Evolutionary conservation across 192 early-diverging fungal species (phyloP).

Genomic region (Gamsiella multidivaricata): DNA sequence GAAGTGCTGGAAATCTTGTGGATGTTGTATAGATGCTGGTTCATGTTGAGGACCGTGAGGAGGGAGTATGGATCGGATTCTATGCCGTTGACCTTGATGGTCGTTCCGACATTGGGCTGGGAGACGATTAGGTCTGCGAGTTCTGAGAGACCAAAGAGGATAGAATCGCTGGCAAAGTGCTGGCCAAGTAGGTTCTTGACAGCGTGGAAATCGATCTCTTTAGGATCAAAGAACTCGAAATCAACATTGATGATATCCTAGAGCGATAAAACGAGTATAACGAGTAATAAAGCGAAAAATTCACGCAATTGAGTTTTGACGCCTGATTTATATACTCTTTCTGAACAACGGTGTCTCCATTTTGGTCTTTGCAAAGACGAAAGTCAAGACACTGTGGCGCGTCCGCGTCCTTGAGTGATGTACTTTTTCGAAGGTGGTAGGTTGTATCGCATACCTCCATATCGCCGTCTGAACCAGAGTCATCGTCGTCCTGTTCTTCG

Average conservation of each 20-base stretch:
- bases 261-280: neutral
- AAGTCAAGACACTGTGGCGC: no score
- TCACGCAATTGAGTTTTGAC: no score
- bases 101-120: conserved; percentile 83
- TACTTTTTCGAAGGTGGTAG: no score
- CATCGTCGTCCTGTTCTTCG: conserved; percentile 34
- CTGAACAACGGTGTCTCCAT: no score
- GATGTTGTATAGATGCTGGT: conserved; percentile 61
- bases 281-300: neutral
- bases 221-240: conserved; percentile 96
- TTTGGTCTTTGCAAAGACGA: no score
- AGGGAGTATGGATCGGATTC: conserved; percentile 90
- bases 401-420: no score
- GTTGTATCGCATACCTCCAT: conserved; percentile 24
- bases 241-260: conserved; percentile 85
- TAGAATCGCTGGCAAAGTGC: conserved; percentile 83
- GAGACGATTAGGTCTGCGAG: conserved; percentile 85
- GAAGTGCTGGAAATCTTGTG: conserved; percentile 11
- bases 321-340: no score
- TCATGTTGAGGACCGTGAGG: conserved; percentile 80
- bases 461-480: conserved; percentile 52
- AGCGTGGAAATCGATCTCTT: conserved; percentile 89
- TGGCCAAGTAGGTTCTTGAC: conserved; percentile 87
- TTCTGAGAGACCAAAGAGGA: conserved; percentile 77
- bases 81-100: conserved; percentile 87